These are phyloP conservation scores for Penicilliopsis zonata DNA, from an alignment of 495 filamentous ascomycete genomes.

Conservation along the genomic window DNA sequence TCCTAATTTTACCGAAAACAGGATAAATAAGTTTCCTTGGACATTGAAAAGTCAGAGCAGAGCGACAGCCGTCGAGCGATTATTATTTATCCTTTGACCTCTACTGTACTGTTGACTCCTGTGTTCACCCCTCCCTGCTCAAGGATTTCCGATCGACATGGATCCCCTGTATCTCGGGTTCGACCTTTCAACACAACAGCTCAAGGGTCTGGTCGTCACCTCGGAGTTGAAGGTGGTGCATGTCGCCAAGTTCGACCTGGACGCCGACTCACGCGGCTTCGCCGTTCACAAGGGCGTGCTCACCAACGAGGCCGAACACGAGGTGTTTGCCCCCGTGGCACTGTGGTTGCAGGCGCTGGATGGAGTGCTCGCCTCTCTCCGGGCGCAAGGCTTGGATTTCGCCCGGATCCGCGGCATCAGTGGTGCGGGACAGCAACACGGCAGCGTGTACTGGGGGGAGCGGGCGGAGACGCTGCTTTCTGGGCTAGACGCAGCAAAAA, in stretches of 20 bases:
- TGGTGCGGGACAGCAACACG: constrained; percentile 92
- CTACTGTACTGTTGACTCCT: too few relatives aligned
- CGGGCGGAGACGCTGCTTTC: constrained; percentile 56
- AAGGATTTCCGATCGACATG: too few relatives aligned
- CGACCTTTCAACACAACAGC: constrained; percentile 91
- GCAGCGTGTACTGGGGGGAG: constrained; percentile 80
- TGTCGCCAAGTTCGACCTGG: constrained; percentile 51
- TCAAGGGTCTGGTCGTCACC: constrained; percentile 81
- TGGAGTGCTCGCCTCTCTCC: constrained; percentile 61
- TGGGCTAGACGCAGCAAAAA: constrained; percentile 43
- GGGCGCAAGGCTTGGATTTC: constrained; percentile 65
- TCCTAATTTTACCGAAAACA: too few relatives aligned
- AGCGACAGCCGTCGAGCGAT: too few relatives aligned
- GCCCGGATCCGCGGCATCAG: constrained; percentile 67
- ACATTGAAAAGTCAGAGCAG: too few relatives aligned
- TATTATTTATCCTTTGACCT: too few relatives aligned
- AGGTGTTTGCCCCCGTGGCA: constrained; percentile 85
- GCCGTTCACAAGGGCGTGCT: constrained; percentile 79
- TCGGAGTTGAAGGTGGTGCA: constrained; percentile 44
- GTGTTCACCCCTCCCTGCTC: too few relatives aligned
- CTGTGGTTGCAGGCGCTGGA: constrained; percentile 93
- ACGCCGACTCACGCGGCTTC: constrained; percentile 58
- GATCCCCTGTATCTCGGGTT: constrained; percentile 78
- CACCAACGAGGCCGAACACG: constrained; percentile 64
- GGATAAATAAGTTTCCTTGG: too few relatives aligned